Evolutionary conservation across 1,284 basidiomycete genomes (phyloP).

Genomic region (Rhodotorula sp.): DNA sequence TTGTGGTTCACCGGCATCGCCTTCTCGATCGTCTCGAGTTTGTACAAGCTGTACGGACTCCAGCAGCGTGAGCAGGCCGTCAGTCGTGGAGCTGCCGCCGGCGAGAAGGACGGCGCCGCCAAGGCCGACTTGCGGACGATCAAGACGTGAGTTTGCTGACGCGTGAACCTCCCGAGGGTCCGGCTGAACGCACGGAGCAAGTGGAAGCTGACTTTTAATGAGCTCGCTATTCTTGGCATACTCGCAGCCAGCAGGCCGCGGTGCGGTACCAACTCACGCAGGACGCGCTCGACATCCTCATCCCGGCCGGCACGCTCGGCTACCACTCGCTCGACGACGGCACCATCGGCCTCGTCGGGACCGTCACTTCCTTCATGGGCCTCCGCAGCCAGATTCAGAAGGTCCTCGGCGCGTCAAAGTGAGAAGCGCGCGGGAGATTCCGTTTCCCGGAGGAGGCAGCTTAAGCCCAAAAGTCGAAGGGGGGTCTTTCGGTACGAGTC

Average conservation of each 20-base stretch:
- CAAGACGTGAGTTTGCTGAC: background rate
- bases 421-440: background rate
- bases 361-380: constrained; percentile 55
- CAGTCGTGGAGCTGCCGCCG: constrained; percentile 52
- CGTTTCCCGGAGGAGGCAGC: background rate
- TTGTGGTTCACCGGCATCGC: constrained; percentile 87
- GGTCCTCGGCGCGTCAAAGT: constrained; percentile 36
- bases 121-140: constrained; percentile 65
- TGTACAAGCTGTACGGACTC: constrained; percentile 42
- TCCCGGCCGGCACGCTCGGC: constrained; percentile 81
- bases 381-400: constrained; percentile 48
- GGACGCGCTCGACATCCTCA: constrained; percentile 79
- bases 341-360: constrained; percentile 75
- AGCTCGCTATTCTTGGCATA: no score
- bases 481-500: no score
- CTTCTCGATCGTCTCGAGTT: constrained; percentile 42
- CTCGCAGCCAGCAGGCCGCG: constrained; percentile 62
- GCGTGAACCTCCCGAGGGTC: no score
- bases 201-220: no score
- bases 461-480: background rate
- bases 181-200: no score
- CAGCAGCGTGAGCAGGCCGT: constrained; percentile 27
- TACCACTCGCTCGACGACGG: constrained; percentile 83
- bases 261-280: constrained; percentile 75
- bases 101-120: constrained; percentile 62